Base-by-base conservation (phyloP, 768 basidiomycete genomes). In the Kwoniella botswanensis region DNA sequence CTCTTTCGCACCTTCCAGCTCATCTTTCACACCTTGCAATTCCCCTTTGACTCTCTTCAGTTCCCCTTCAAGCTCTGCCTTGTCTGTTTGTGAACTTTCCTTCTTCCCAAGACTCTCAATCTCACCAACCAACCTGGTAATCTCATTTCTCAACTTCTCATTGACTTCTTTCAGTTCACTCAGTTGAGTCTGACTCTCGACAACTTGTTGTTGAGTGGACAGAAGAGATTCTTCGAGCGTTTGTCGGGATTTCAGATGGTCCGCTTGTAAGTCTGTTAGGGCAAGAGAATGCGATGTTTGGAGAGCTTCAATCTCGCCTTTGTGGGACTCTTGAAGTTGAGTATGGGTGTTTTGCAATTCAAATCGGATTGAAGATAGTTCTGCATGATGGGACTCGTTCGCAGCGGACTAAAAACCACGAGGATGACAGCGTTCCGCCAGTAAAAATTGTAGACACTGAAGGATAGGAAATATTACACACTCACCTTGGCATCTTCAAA, bases 401-500 rank as follows among this genome's bases (percentile, higher is more conserved):
- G 71, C 69, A 10, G 73, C 53, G 26, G 56, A 21, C 76, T 76
- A 42, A 18, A 4, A 17, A 44, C 4, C 4, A 29, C 35, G 35
- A 35, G 35, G 7, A 35, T 35, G 35, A 35, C 35, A 35, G 35
- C 35, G 35, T 35, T 35, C 35, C 35, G 35, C 7, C 5, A 35
- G 35, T 35, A 9, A 35, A 35, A 4, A 6, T 6, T 35, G 35
- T 35, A 35, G 35, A 35, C 7, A 35, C 35, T 35, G 35, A 35
- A 35, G 1, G 35, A 4, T 35, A 7, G 35, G 35, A 35, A 6
- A 35, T 35, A 35, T 9, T 35, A 35, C 35, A 35, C 35, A 56
- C 71, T 66, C 22, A 73, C 72, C 72, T 67, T 69, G 4, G 72
- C 72, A n/a, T 73, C 72, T 11, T 69, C 72, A 29, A 59, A 66